These are phyloP conservation scores for Rhododendron molle DNA, from an alignment of 148 eudicot genomes.

Conservation along the genomic window DNA sequence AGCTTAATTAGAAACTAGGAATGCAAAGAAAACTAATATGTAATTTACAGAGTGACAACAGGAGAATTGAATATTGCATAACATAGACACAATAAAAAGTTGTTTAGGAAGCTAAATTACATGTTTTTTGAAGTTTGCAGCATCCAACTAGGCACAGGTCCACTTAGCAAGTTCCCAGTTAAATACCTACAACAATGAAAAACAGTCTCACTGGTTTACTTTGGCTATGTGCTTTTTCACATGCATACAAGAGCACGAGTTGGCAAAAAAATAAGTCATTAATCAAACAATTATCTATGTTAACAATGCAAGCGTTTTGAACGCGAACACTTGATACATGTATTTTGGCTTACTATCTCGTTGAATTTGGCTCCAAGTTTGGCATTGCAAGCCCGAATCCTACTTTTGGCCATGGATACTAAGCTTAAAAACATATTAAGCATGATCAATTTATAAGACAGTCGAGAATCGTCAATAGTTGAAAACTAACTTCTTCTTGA, in stretches of 20 bases:
- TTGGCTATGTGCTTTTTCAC: no score
- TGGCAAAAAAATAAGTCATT: not conserved
- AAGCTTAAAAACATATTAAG: not conserved
- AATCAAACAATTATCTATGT: not conserved
- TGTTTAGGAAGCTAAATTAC: conserved; percentile 8
- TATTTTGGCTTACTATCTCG: not conserved
- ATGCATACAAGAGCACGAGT: not conserved
- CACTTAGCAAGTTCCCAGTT: conserved; percentile 25
- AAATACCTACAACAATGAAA: conserved; percentile 2
- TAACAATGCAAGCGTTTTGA: not conserved
- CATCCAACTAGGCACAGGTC: conserved; percentile 21
- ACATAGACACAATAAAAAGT: not conserved
- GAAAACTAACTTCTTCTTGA: not conserved
- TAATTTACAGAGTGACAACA: no score
- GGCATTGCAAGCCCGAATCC: not conserved
- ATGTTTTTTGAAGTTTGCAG: not conserved
- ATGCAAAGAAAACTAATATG: not conserved
- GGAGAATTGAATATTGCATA: no score
- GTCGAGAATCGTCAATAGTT: not conserved
- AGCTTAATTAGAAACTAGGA: not conserved
- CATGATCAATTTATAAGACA: not conserved
- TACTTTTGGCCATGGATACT: not conserved
- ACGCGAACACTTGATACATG: not conserved
- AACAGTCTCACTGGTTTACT: not conserved
- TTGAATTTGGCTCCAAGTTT: not conserved